Base-by-base conservation (phyloP, 148 eudicot genomes). In the Cornus suecica region DNA sequence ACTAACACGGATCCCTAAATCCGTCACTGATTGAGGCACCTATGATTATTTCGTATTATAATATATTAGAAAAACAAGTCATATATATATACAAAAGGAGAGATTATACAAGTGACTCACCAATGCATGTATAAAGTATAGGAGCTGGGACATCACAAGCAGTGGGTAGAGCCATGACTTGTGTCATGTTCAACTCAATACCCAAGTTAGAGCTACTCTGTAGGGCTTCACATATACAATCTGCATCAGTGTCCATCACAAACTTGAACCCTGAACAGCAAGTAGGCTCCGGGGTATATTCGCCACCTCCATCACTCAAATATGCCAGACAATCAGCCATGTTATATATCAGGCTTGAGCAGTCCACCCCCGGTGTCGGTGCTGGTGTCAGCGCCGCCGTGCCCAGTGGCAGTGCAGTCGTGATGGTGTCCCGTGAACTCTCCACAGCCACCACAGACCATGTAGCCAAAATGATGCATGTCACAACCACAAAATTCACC, bases 231-330 rank as follows among this genome's bases (percentile, higher is more conserved):
- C 82, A 79, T 1, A 79, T 16, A 25, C 78, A 79, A 1, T 25
- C 54, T 5, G 65, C 75, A 65, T 75, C 48, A 2, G 24, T 70
- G 1, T 70, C 20, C 41, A 80, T 1, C 24, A 75, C 78, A 56
- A 13, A 52, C 68, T 70, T 70, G 25, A 75, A 52, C 1, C 82
- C 82, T 2, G 41, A 62, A 72, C 82, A 80, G 10, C 82, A 80
- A 22, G 25, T 2, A 0, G 10, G 10, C n/a, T 54, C 68, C 10
- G 83, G 79, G 31, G 65, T 41, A 26, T 37, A 27, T 1, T 61
- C 72, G 1, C 20, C 54, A 15, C 66, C 66, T 0, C 72, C 76
- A 1, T 15, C 48, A 2, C 29, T 37, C 61, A 76, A 34, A 42
- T 30, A 80, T 4, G 73, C 22, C 6, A 76, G 4, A 28, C 79